These are phyloP conservation scores for Aspergillus unguis DNA, from an alignment of 2,329 filamentous ascomycete species.

Conservation along the genomic window DNA sequence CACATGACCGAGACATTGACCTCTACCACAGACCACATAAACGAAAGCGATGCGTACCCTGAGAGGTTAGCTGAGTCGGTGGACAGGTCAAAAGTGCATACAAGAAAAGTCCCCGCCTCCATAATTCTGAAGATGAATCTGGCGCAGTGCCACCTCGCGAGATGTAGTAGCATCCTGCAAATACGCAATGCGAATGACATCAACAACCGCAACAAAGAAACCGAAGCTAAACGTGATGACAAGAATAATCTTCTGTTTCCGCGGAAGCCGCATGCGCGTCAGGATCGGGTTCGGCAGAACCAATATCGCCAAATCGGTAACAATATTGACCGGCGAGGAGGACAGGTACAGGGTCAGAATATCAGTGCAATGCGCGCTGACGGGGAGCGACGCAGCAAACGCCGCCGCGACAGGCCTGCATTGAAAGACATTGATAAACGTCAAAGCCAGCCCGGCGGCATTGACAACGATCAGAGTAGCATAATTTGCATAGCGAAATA, in stretches of 20 bases:
- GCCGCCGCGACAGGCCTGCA: constrained; percentile 71
- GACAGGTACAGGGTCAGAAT: constrained; percentile 64
- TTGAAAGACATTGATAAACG: constrained; percentile 83
- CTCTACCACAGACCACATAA: constrained; percentile 93
- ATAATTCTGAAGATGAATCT: constrained; percentile 36
- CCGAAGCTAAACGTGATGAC: constrained; percentile 83
- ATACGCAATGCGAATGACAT: constrained; percentile 86
- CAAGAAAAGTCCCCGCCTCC: constrained; percentile 53
- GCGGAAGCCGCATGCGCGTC: constrained; percentile 78
- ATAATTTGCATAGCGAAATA: constrained; percentile 81
- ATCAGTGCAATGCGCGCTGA: constrained; percentile 54
- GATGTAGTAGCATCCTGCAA: constrained; percentile 66
- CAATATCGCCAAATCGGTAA: constrained; percentile 83
- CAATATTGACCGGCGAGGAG: constrained; percentile 85
- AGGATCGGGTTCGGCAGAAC: constrained; percentile 85
- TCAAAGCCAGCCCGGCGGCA: constrained; percentile 71
- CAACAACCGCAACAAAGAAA: constrained; percentile 81
- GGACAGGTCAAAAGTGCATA: constrained; percentile 18
- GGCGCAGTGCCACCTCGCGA: constrained; percentile 27
- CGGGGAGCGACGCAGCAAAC: constrained; percentile 53
- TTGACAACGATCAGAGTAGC: constrained; percentile 74
- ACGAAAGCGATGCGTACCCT: constrained; percentile 76
- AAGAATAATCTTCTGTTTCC: constrained; percentile 81
- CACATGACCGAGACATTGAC: constrained; percentile 88
- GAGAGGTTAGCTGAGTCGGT: constrained; percentile 23